Base-by-base conservation (phyloP, 257 asterid genomes). In the Nyctanthes arbortristis region DNA sequence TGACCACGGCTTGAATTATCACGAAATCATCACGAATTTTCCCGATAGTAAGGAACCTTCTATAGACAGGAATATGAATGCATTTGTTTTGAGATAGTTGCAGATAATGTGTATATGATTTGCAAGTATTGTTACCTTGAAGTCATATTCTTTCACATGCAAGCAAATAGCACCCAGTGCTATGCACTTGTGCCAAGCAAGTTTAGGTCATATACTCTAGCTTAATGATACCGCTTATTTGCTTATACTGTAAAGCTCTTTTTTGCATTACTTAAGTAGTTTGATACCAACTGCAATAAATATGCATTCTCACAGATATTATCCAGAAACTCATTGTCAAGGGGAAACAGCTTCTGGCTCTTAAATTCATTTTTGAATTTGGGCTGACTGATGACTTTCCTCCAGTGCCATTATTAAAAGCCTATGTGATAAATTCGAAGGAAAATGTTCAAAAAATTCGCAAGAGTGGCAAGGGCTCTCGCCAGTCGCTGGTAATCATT, bases 321-420 rank as follows among this genome's bases (percentile, higher is more conserved):
- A 77, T 86, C 65, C 72, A 62, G 84, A 84, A 77, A 78, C 87
- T 88, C 65, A 83, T 86, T 66, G 40, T 56, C 65, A 78, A 71
- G 77, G 86, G 86, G 58, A 80, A 79, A 76, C 88, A 74, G 56
- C 82, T 82, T 33, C 12, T 80, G 58, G 96, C 96, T 68, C 83
- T 86, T 68, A 88, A 82, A 77, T 88, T 88, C 75, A 62, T 84
- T 33, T 77, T 84, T 65, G 87, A 79, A 65, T 86, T 84, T 75
- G 89, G 68, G 82, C 75, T 82, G 45, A 73, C 85, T 43, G 83
- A 84, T 39, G 85, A 79, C 76, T 84, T 84, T 68, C 89, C 92
- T 20, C 93, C 96, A 3, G 84, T 88, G 60, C 87, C 96, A 68
- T 75, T 84, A 40, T 62, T 86, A 76, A 78, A 84, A 77, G 77